Percentiles rank a stretch among this genome's conserved stretches.
Conservation (phyloP, 2,329 filamentous ascomycete genomes). For the Phaeosphaeriaceae sp. region DNA sequence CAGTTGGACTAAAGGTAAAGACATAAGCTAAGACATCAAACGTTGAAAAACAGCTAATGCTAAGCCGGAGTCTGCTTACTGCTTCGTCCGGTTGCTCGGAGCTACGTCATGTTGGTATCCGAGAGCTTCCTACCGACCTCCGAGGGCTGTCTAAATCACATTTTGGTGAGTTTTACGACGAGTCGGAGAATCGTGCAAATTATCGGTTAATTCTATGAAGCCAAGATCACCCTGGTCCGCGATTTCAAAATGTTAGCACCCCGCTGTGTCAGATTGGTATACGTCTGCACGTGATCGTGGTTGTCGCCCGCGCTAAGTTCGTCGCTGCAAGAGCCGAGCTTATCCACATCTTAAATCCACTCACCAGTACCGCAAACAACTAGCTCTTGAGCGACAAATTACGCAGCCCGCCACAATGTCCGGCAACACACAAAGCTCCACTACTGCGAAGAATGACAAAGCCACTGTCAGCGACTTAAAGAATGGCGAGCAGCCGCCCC, state of each 20-base stretch:
- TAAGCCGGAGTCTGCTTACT: constrained; percentile 14
- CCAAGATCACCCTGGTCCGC: background rate
- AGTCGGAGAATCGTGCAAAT: too few relatives aligned
- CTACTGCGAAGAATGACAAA: constrained; percentile 50
- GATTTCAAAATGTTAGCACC: constrained; percentile 3
- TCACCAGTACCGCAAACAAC: background rate
- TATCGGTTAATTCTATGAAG: too few relatives aligned
- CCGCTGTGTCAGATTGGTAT: constrained; percentile 7
- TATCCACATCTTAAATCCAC: constrained; percentile 4
- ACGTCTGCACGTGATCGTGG: constrained; percentile 22
- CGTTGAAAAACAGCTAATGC: constrained; percentile 3
- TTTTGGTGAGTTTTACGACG: too few relatives aligned
- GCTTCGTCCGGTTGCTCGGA: constrained; percentile 22
- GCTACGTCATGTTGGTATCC: constrained; percentile 19
- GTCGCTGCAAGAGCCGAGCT: constrained; percentile 24
- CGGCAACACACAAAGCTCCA: constrained; percentile 24
- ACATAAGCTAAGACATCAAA: constrained; percentile 4
- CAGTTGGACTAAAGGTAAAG: background rate
- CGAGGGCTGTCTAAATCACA: too few relatives aligned
- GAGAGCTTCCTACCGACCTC: too few relatives aligned
- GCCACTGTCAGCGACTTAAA: constrained; percentile 44
- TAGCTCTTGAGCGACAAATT: background rate
- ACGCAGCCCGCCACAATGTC: constrained; percentile 52
- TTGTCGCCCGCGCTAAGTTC: constrained; percentile 14
- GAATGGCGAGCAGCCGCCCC: constrained; percentile 50